phyloP scores from a whole-genome alignment of 2,329 filamentous ascomycete genomes.

The Coleophoma cylindrospora region DNA sequence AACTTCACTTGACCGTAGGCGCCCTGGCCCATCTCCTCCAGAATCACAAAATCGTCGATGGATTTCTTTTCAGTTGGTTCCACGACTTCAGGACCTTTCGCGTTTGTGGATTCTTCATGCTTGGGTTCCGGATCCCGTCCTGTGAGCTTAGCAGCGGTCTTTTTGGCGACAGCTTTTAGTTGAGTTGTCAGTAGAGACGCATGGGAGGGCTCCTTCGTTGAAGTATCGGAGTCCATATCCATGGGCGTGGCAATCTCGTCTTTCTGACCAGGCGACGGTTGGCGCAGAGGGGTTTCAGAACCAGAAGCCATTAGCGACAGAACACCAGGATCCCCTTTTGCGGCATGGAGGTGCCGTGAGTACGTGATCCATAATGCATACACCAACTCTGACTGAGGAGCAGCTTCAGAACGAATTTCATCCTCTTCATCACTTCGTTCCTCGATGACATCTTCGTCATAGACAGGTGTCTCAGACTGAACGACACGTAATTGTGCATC shows the following conservation, averaged over 20 bases:
- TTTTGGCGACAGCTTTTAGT: slow-evolving; percentile 51
- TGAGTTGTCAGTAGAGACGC: slow-evolving; percentile 48
- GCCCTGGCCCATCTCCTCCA: slow-evolving; percentile 98
- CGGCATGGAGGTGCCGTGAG: slow-evolving; percentile 83
- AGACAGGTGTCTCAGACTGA: slow-evolving; percentile 69
- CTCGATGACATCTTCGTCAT: slow-evolving; percentile 59
- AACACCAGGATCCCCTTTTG: slow-evolving; percentile 53
- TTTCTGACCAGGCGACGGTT: slow-evolving; percentile 73
- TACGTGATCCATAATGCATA: slow-evolving; percentile 98
- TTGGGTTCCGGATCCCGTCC: slow-evolving; percentile 28
- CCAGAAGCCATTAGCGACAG: slow-evolving; percentile 61
- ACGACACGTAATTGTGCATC: slow-evolving; percentile 97
- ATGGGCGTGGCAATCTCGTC: slow-evolving; percentile 47
- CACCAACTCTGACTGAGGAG: slow-evolving; percentile 69
- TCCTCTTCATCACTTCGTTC: slow-evolving; percentile 53
- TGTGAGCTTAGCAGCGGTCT: slow-evolving; percentile 48
- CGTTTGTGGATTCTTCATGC: slow-evolving; percentile 27
- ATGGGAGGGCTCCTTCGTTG: slow-evolving; percentile 32
- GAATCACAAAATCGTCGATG: slow-evolving; percentile 84
- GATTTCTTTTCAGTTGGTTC: slow-evolving; percentile 62
- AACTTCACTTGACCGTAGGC: slow-evolving; percentile 98
- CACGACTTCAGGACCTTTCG: slow-evolving; percentile 27
- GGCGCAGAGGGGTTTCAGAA: slow-evolving; percentile 66
- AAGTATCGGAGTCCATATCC: slow-evolving; percentile 48
- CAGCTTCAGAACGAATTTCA: slow-evolving; percentile 23